These are phyloP conservation scores for Anthoceros angustus DNA, from an alignment of 225 moss, liverwort and hornwort species.

Conservation along the genomic window DNA sequence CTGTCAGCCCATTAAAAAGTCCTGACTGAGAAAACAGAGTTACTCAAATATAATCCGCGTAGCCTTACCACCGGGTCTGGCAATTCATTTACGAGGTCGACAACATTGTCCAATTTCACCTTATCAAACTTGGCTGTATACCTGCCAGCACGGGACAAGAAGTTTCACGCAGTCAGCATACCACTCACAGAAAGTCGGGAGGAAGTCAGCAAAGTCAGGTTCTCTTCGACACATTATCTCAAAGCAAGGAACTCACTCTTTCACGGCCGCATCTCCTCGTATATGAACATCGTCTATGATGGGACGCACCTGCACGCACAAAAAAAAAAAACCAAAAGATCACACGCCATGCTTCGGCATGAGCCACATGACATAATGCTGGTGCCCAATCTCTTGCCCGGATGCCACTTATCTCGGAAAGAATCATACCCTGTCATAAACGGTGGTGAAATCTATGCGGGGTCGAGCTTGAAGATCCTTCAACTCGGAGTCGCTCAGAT, in stretches of 20 bases:
- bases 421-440: slow-evolving; percentile 42
- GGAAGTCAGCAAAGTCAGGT: not conserved
- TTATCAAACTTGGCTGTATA: slow-evolving; percentile 77
- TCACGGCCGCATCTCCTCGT: slow-evolving; percentile 75
- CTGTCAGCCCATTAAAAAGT: not conserved
- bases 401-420: not conserved
- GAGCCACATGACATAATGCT: too few relatives aligned
- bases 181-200: not conserved
- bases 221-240: not conserved
- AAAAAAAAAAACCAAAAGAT: not conserved
- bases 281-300: slow-evolving; percentile 65
- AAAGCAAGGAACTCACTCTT: slow-evolving; percentile 33
- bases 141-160: slow-evolving; percentile 17
- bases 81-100: slow-evolving; percentile 47
- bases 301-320: slow-evolving; percentile 53
- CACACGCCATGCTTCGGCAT: not conserved
- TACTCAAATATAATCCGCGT: not conserved
- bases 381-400: not conserved
- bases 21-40: not conserved
- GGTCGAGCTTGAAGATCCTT: slow-evolving; percentile 82
- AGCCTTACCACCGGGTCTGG: slow-evolving; percentile 61
- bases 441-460: slow-evolving; percentile 79
- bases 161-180: not conserved
- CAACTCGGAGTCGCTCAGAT: slow-evolving; percentile 50
- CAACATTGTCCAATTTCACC: slow-evolving; percentile 43